phyloP scores from a whole-genome alignment of 208 protist genomes.

The Phytomonas serpens region DNA sequence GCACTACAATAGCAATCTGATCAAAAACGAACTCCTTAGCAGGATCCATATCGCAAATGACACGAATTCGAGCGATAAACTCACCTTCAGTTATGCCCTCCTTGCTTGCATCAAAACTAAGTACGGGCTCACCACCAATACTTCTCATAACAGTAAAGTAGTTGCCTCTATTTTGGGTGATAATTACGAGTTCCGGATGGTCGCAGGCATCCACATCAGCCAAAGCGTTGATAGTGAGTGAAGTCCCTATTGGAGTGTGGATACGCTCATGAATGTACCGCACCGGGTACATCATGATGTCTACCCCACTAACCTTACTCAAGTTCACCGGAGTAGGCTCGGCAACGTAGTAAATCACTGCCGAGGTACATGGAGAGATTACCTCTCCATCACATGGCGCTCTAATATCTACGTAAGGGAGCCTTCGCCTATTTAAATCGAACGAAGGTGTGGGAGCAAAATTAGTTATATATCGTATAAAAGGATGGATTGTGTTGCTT shows the following conservation, averaged over 20 bases:
- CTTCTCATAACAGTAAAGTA: neutral
- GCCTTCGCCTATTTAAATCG: neutral
- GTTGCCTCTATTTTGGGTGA: neutral
- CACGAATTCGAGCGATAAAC: neutral
- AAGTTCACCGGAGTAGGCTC: neutral
- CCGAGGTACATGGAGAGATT: neutral
- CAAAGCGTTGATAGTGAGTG: neutral
- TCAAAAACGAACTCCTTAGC: neutral
- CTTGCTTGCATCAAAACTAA: neutral
- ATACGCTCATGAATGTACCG: neutral
- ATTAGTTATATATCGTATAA: neutral
- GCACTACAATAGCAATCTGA: neutral
- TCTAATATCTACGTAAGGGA: neutral
- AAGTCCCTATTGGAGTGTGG: neutral
- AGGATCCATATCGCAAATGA: neutral
- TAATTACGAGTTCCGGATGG: neutral
- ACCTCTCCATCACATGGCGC: neutral
- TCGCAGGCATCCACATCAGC: neutral
- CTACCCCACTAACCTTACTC: neutral
- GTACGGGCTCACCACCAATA: neutral
- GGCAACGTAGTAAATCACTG: neutral
- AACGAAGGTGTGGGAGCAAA: neutral
- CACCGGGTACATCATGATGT: neutral
- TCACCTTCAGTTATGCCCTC: neutral
- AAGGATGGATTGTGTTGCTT: neutral